Percentiles rank a stretch among this genome's conserved stretches.
These are phyloP conservation scores for Albatrellus sp. DNA, from an alignment of 1,284 basidiomycete genomes.

Conservation along the genomic window DNA sequence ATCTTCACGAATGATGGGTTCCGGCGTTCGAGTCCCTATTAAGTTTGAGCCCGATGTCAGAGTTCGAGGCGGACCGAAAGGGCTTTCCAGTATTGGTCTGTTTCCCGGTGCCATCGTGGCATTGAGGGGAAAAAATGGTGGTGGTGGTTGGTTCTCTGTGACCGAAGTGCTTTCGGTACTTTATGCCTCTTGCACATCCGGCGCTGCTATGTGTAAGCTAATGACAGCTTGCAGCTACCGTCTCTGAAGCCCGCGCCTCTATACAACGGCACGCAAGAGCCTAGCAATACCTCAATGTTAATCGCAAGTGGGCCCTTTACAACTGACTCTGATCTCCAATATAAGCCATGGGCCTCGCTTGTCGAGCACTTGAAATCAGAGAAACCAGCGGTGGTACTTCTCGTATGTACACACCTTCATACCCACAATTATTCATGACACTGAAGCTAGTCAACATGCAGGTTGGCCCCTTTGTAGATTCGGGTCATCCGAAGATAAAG, in stretches of 20 bases:
- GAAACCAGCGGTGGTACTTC: constrained; percentile 67
- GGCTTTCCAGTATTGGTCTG: constrained; percentile 60
- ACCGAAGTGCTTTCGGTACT: constrained; percentile 71
- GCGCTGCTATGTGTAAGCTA: constrained; percentile 15
- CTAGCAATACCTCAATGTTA: constrained; percentile 35
- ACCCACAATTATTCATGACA: too few relatives aligned
- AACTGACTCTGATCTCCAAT: constrained; percentile 63
- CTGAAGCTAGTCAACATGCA: constrained; percentile 19
- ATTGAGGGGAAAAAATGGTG: constrained; percentile 85
- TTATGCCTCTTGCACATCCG: constrained; percentile 17
- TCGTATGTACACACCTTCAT: constrained; percentile 38
- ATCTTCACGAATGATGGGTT: constrained; percentile 67
- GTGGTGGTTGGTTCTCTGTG: constrained; percentile 77
- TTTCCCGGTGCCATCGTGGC: constrained; percentile 88
- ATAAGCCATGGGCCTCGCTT: constrained; percentile 54
- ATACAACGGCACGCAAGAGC: constrained; percentile 20
- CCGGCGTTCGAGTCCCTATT: constrained; percentile 60
- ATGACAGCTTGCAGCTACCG: constrained; percentile 28
- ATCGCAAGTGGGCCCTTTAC: constrained; percentile 80
- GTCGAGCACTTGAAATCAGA: constrained; percentile 41
- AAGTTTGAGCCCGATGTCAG: constrained; percentile 57
- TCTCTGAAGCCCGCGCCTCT: constrained; percentile 27
- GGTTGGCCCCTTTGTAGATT: constrained; percentile 87
- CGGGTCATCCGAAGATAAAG: constrained; percentile 61
- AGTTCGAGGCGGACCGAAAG: constrained; percentile 52